A percentile compares a stretch with the other conserved stretches of the same genome.
Conservation (phyloP, 805 yeast genomes). For the Soucietia sequanensis region DNA sequence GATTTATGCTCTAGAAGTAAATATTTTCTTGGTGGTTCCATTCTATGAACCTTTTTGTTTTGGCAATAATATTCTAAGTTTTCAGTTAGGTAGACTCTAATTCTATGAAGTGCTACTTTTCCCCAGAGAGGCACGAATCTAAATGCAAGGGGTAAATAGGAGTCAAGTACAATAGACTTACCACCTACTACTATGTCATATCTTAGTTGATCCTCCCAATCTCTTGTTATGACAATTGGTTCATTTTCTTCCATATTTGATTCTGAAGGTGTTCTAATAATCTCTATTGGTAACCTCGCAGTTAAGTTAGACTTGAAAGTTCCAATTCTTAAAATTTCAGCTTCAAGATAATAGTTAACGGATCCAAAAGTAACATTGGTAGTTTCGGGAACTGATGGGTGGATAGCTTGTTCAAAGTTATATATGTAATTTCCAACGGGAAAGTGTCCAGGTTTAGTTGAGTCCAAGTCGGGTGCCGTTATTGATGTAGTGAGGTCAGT, state of each 20-base stretch:
- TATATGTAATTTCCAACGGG: slow-evolving; percentile 89
- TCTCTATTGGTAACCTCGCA: slow-evolving; percentile 60
- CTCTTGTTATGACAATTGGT: slow-evolving; percentile 85
- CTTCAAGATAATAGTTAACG: slow-evolving; percentile 69
- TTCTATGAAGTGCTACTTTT: slow-evolving; percentile 81
- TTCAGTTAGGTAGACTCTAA: slow-evolving; percentile 83
- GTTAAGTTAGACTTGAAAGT: slow-evolving; percentile 76
- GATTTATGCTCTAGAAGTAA: slow-evolving; percentile 81
- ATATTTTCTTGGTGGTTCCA: slow-evolving; percentile 85
- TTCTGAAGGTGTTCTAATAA: slow-evolving; percentile 77
- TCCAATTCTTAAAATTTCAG: slow-evolving; percentile 72
- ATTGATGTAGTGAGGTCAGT: slow-evolving; percentile 22
- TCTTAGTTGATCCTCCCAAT: slow-evolving; percentile 90
- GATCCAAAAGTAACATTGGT: slow-evolving; percentile 77
- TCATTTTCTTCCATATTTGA: slow-evolving; percentile 84
- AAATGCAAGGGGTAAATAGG: slow-evolving; percentile 81
- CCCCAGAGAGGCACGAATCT: slow-evolving; percentile 77
- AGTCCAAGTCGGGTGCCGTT: slow-evolving; percentile 18
- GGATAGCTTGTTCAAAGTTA: slow-evolving; percentile 86
- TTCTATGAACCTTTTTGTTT: slow-evolving; percentile 82
- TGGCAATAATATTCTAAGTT: slow-evolving; percentile 87
- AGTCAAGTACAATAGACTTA: slow-evolving; percentile 80
- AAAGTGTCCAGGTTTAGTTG: slow-evolving; percentile 40
- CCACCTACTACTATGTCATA: slow-evolving; percentile 92
- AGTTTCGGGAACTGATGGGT: slow-evolving; percentile 79